These are phyloP conservation scores for Lichenothelia convexa DNA, from an alignment of 495 filamentous ascomycete species.

Conservation along the genomic window DNA sequence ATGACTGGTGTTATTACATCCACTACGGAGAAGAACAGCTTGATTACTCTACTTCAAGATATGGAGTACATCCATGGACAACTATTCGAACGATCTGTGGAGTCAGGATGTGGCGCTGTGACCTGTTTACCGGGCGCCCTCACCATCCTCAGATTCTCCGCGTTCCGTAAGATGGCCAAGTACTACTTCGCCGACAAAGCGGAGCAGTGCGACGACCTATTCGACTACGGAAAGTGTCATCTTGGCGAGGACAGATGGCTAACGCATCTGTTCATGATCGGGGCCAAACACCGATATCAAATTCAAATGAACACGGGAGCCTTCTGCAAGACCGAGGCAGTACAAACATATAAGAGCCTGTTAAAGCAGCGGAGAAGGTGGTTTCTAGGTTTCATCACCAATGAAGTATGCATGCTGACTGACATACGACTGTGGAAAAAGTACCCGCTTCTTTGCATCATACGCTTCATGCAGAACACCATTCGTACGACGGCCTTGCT, in stretches of 20 bases:
- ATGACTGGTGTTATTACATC: constrained; percentile 98
- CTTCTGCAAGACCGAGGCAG: constrained; percentile 97
- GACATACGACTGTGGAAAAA: constrained; percentile 79
- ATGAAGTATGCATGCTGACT: constrained; percentile 97
- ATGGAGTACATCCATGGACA: constrained; percentile 98
- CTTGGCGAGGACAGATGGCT: constrained; percentile 94
- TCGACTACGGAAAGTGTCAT: constrained; percentile 92
- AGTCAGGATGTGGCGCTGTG: constrained; percentile 87
- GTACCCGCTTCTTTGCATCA: constrained; percentile 74
- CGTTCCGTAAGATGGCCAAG: constrained; percentile 92
- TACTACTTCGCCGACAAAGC: constrained; percentile 98
- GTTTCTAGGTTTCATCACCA: constrained; percentile 97
- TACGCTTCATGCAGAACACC: constrained; percentile 91
- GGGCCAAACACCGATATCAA: constrained; percentile 77
- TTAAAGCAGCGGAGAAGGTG: constrained; percentile 91
- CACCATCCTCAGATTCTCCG: constrained; percentile 89
- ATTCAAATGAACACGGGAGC: constrained; percentile 95
- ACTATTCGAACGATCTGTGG: constrained; percentile 89
- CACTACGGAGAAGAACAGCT: constrained; percentile 71
- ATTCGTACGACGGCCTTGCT: constrained; percentile 89
- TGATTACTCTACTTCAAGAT: constrained; percentile 87
- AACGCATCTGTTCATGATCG: constrained; percentile 98
- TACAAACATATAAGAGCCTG: constrained; percentile 69
- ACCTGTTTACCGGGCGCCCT: constrained; percentile 90
- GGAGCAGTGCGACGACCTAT: constrained; percentile 88